phyloP scores from a whole-genome alignment of 768 basidiomycete species.

The Dioszegia aurantiaca region DNA sequence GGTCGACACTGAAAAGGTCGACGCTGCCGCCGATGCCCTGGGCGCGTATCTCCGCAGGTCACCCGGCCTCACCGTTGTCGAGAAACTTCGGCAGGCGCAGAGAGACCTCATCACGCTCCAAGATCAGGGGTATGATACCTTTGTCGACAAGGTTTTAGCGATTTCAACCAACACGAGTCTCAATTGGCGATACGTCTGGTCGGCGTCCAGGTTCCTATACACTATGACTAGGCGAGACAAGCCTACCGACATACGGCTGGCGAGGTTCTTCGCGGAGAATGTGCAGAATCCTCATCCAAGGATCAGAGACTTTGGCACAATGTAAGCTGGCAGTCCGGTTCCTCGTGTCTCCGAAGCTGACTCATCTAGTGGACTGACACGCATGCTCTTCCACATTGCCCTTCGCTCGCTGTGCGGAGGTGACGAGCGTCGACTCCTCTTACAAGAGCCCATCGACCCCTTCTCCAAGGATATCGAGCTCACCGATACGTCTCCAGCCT shows the following conservation, averaged over 20 bases:
- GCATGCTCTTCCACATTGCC: slow-evolving; percentile 67
- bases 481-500: slow-evolving; percentile 57
- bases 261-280: slow-evolving; percentile 38
- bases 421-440: slow-evolving; percentile 63
- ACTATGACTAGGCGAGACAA: slow-evolving; percentile 34
- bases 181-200: slow-evolving; percentile 42
- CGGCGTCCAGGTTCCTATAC: slow-evolving; percentile 31
- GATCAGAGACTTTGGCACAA: slow-evolving; percentile 41
- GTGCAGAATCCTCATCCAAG: slow-evolving; percentile 45
- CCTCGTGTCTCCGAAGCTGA: slow-evolving; percentile 13
- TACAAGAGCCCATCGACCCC: slow-evolving; percentile 67
- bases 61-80: slow-evolving; percentile 22
- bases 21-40: slow-evolving; percentile 27
- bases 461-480: slow-evolving; percentile 60
- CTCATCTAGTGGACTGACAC: slow-evolving; percentile 67
- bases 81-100: slow-evolving; percentile 18
- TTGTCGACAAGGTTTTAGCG: slow-evolving; percentile 30
- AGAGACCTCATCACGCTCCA: slow-evolving; percentile 13
- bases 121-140: slow-evolving; percentile 31
- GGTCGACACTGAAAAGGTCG: slow-evolving; percentile 21
- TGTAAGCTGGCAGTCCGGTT: slow-evolving; percentile 25
- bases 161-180: slow-evolving; percentile 30
- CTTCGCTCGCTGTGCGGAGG: slow-evolving; percentile 68
- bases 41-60: slow-evolving; percentile 12
- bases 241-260: slow-evolving; percentile 38